Evolutionary conservation across 805 yeast genomes (phyloP).

Genomic region (Candida glaebosa): DNA sequence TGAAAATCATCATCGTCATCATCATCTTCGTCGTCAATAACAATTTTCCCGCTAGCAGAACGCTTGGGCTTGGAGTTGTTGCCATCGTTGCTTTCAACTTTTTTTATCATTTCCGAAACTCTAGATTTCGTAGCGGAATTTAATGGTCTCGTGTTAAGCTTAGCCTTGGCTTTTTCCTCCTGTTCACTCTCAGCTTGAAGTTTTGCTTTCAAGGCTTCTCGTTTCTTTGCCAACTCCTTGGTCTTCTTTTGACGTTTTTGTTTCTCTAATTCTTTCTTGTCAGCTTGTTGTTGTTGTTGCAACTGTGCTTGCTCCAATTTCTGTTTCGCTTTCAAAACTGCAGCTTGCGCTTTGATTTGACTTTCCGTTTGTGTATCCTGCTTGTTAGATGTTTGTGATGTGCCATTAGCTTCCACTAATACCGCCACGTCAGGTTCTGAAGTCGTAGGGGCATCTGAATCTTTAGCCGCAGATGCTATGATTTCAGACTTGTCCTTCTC

Average conservation of each 20-base stretch:
- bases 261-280: background rate
- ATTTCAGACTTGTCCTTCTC: no score
- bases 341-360: background rate
- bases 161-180: background rate
- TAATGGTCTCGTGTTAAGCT: slow-evolving; percentile 1
- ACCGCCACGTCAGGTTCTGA: no score
- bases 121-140: slow-evolving; percentile 2
- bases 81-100: slow-evolving; percentile 4
- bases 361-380: background rate
- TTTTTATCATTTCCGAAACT: slow-evolving; percentile 3
- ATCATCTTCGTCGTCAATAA: background rate
- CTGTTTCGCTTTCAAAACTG: background rate
- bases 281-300: background rate
- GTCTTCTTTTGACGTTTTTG: background rate
- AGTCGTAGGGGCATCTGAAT: no score
- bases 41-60: background rate
- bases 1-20: slow-evolving; percentile 2
- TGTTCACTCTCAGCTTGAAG: background rate
- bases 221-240: background rate
- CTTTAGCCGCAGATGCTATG: no score
- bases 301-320: background rate
- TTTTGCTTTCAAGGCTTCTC: slow-evolving; percentile 3
- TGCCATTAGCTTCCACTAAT: no score
- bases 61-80: slow-evolving; percentile 5
- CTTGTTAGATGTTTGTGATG: no score